Base-by-base conservation (phyloP, 2,329 filamentous ascomycete species). In the Penicillium sp. region DNA sequence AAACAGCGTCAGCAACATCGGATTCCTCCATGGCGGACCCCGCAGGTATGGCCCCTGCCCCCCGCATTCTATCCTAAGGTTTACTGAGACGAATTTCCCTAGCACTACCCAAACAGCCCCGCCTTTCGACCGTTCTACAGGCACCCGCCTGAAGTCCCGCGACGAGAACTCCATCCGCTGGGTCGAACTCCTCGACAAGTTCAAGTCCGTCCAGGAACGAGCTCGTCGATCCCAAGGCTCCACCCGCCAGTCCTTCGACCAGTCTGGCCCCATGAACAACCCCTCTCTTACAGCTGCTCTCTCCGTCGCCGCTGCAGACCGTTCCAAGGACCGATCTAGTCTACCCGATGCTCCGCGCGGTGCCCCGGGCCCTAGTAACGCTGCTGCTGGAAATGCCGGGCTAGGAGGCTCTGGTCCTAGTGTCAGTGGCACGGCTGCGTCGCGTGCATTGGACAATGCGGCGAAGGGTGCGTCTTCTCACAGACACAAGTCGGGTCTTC, bases 1-100 rank as follows among this genome's bases (percentile, higher is more conserved):
- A 49, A 97, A 97, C 75, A 96, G 90, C 74, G 94, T 99, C 64
- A 96, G 90, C 78, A 92, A 94, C 50, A 97, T 99, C 71, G 94
- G 93, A 42, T 96, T 96, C 73, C 79, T 99, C 59, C 93, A 97
- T 71, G 88, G 89, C 63, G 87, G 88, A 60, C 89, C 85, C 32
- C 80, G 90, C 82, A 82, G 84, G 90, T 94, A 87, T 76, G 87
- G 9, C 59, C 42, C 34, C 24, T 22, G 53, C 26, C n/a, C 40
- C 26, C 20, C 53, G 20, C 24, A 39, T 14, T 34, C 29, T 29
- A 29, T 50, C 40, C 35, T 18, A 40, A 55, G 42, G 40, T 16
- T 47, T 37, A 50, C 49, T 45, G 26, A 37, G 47, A 56, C 53
- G 13, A 54, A 46, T n/a, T 31, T 24, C 22, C 34, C 50, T 50